These are phyloP conservation scores for Trichophyton benhamiae DNA, from an alignment of 2,329 filamentous ascomycete species.

Conservation along the genomic window DNA sequence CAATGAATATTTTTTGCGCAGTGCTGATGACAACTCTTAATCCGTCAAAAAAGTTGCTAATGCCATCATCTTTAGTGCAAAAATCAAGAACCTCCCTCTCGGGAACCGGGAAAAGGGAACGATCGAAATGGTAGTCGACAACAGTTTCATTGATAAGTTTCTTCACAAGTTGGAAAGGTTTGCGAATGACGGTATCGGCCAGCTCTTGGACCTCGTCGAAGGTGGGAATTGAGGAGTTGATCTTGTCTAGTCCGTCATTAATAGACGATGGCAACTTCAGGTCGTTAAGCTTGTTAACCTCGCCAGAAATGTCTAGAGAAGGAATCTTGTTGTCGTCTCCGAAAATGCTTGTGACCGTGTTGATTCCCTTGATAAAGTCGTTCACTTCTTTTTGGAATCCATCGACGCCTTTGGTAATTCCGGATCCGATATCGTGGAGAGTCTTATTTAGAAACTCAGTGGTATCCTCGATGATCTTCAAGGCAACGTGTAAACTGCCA, in stretches of 20 bases:
- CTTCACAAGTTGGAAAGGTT: slow-evolving; percentile 73
- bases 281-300: slow-evolving; percentile 54
- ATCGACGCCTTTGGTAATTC: slow-evolving; percentile 30
- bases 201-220: slow-evolving; percentile 76
- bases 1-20: slow-evolving; percentile 63
- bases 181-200: slow-evolving; percentile 58
- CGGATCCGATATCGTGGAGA: slow-evolving; percentile 34
- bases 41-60: slow-evolving; percentile 70
- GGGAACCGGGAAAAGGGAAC: slow-evolving; percentile 66
- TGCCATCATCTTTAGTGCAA: slow-evolving; percentile 71
- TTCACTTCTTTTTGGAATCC: slow-evolving; percentile 46
- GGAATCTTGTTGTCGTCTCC: slow-evolving; percentile 35
- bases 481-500: slow-evolving; percentile 61
- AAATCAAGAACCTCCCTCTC: slow-evolving; percentile 72
- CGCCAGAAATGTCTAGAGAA: slow-evolving; percentile 51
- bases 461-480: slow-evolving; percentile 49
- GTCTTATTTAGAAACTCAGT: slow-evolving; percentile 48
- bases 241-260: slow-evolving; percentile 53
- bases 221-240: slow-evolving; percentile 69
- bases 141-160: slow-evolving; percentile 58
- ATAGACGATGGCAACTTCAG: slow-evolving; percentile 59
- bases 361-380: slow-evolving; percentile 42
- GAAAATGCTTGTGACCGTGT: slow-evolving; percentile 42
- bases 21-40: slow-evolving; percentile 54
- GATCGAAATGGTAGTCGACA: slow-evolving; percentile 64